A percentile compares a stretch with the other conserved stretches of the same genome.
Conservation (phyloP, 2,329 filamentous ascomycete species). For the Venturiaceae sp. region DNA sequence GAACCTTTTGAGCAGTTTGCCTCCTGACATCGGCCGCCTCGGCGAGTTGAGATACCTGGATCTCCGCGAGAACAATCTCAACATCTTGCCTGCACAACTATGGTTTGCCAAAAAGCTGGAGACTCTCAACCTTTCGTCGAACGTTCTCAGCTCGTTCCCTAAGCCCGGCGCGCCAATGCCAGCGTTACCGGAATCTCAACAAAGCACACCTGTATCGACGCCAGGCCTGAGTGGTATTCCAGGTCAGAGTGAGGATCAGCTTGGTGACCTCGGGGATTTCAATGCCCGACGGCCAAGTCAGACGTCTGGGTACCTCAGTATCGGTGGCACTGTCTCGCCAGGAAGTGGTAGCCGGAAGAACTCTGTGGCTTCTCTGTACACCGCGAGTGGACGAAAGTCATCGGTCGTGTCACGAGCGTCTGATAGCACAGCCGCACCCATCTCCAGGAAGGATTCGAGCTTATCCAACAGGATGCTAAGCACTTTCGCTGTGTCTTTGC, state of each 20-base stretch:
- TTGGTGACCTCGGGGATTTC: constrained; percentile 55
- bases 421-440: constrained; percentile 44
- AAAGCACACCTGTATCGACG: constrained; percentile 36
- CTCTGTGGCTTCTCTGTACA: constrained; percentile 73
- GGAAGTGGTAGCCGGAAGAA: constrained; percentile 56
- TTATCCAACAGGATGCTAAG: constrained; percentile 68
- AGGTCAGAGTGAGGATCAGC: constrained; percentile 53
- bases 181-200: constrained; percentile 23
- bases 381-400: constrained; percentile 72
- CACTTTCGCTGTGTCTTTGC: constrained; percentile 80
- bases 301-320: constrained; percentile 66
- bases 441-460: constrained; percentile 77
- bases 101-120: constrained; percentile 91
- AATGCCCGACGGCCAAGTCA: constrained; percentile 71
- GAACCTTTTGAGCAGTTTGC: constrained; percentile 77
- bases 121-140: constrained; percentile 89
- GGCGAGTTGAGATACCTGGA: constrained; percentile 78
- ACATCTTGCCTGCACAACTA: constrained; percentile 80
- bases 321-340: constrained; percentile 56
- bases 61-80: constrained; percentile 86
- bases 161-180: constrained; percentile 63
- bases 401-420: constrained; percentile 67
- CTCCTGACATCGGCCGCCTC: constrained; percentile 79
- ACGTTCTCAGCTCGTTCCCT: constrained; percentile 82
- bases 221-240: constrained; percentile 32